Percentiles rank a stretch among this genome's conserved stretches.
Evolutionary conservation across 2,329 filamentous ascomycete genomes (phyloP).

Genomic region (Fusarium nodosum): DNA sequence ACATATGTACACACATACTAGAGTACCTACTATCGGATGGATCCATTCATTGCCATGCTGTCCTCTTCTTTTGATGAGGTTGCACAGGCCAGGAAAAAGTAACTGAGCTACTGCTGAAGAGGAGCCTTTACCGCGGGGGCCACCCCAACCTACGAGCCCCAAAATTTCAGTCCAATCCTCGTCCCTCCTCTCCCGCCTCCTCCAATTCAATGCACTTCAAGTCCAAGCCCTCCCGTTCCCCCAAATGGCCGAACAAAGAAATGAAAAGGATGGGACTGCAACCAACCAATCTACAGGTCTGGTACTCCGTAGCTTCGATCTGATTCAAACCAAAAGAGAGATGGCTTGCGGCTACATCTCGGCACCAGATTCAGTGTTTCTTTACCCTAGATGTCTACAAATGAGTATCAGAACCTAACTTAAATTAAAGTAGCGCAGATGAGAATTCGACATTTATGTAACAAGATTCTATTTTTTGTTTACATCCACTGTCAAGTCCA

Average conservation of each 20-base stretch:
- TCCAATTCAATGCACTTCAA: conserved; percentile 39
- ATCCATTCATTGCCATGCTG: conserved; percentile 28
- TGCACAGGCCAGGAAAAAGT: conserved; percentile 35
- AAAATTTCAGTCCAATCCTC: conserved; percentile 40
- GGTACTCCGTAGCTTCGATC: conserved; percentile 3
- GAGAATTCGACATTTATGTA: conserved; percentile 12
- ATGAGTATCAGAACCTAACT: neutral
- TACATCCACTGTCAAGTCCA: neutral
- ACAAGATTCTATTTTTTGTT: conserved; percentile 1
- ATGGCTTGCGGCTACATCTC: conserved; percentile 32
- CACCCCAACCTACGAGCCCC: conserved; percentile 43
- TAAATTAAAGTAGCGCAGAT: conserved; percentile 7
- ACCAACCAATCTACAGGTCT: conserved; percentile 23
- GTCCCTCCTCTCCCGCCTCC: conserved; percentile 24
- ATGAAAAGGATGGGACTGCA: conserved; percentile 30
- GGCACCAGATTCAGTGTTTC: conserved; percentile 14
- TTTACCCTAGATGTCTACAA: neutral
- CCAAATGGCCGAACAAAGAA: conserved; percentile 32
- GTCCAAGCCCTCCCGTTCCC: conserved; percentile 15
- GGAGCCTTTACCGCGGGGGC: conserved; percentile 37
- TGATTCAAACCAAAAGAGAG: conserved; percentile 8
- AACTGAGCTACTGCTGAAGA: conserved; percentile 30
- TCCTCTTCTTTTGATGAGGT: conserved; percentile 39
- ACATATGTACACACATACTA: conserved; percentile 9
- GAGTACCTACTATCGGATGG: neutral